Base-by-base conservation (phyloP, 805 yeast species). In the Cyberlindnera samutprakarnensis region DNA sequence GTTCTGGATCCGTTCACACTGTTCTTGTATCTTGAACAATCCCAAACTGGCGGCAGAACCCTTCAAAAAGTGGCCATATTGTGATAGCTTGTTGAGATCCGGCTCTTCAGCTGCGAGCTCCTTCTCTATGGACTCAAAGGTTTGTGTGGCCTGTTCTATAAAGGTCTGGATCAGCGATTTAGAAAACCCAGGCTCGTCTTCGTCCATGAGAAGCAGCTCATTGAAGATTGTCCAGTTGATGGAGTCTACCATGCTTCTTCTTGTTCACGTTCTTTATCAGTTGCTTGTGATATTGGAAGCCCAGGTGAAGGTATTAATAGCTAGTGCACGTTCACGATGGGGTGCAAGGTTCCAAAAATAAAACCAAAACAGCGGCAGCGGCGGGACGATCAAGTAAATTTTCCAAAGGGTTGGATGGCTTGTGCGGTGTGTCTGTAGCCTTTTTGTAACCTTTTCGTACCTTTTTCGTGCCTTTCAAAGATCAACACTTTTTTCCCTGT, bases 31-130 rank as follows among this genome's bases (percentile, higher is more conserved):
- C 39, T 77, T 75, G 27, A 72, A 73, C 35, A 92, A 66, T 3
- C 98, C 98, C 37, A 92, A 63, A 1, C 96, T 90, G 2, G 96
- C 95, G 2, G 96, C 94, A 10, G 94, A 80, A 28, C 98, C 98
- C 54, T 92, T 92, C 35, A 92, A 66, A 52, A 85, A 92, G 55
- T 92, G 98, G 11, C 98, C 98, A 46, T 82, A 61, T 11, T 76
- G 66, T 14, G 88, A 78, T 35, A 92, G 61, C 39, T 75, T 66
- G 24, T 62, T 68, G 37, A 87, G 64, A 28, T 44, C 47, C 11
- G 45, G 44, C 18, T 38, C 23, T 18, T 68, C 59, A 12, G 57
- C 56, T 21, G 63, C 64, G 2, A 64, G 39, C 20, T 53, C 54
- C 7, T 59, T 59, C 35, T 78, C 79, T 53, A 92, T 82, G 41